Conservation (phyloP, 805 yeast genomes). For the Jamesozyma piceae region DNA sequence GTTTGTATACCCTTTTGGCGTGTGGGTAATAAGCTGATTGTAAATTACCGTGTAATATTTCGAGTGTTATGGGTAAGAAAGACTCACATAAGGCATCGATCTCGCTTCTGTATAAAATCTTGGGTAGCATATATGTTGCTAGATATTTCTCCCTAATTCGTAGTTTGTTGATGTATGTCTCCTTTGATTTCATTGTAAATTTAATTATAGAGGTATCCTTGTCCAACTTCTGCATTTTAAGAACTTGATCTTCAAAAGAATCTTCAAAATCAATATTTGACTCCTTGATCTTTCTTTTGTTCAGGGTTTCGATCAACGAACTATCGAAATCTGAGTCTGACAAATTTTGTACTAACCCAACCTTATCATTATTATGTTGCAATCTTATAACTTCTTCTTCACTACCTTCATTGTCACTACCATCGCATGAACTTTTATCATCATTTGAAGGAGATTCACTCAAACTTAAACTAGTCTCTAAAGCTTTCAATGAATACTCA, state of each 20-base stretch:
- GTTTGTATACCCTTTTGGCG: conserved; percentile 36
- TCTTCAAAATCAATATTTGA: not conserved
- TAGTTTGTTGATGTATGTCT: not conserved
- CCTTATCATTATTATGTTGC: not conserved
- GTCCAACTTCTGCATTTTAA: not conserved
- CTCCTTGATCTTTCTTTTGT: not conserved
- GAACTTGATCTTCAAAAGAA: not conserved
- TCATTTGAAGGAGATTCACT: not conserved
- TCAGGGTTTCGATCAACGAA: not conserved
- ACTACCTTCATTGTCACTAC: not conserved
- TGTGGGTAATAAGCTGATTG: conserved; percentile 42
- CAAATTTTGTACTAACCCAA: not conserved
- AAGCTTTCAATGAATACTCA: not conserved
- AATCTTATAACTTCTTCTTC: not conserved
- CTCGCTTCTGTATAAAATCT: conserved; percentile 21
- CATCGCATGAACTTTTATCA: not conserved
- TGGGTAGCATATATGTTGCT: conserved; percentile 19
- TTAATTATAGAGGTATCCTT: not conserved
- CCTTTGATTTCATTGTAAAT: not conserved
- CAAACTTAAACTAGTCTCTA: not conserved
- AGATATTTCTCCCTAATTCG: not conserved
- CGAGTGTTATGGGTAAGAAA: conserved; percentile 30
- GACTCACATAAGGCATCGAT: conserved; percentile 27
- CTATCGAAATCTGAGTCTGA: not conserved
- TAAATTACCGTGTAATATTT: conserved; percentile 36